These are phyloP conservation scores for Exophiala sideris DNA, from an alignment of 2,329 filamentous ascomycete species.

Conservation along the genomic window DNA sequence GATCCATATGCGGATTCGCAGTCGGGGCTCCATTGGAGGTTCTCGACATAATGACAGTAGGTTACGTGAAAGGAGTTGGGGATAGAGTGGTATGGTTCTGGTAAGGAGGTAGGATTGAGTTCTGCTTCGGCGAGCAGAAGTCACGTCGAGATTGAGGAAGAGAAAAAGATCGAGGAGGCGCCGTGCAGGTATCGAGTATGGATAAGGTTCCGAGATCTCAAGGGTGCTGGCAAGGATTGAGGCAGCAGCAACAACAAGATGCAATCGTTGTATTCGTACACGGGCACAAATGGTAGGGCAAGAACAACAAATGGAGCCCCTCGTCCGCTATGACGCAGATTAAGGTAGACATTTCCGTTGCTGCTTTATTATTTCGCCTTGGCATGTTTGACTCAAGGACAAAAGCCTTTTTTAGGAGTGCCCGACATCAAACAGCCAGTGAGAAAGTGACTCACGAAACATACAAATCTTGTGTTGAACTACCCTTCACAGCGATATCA, in stretches of 20 bases:
- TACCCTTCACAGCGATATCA: too few species aligned
- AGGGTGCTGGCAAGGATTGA: neutral
- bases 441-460: too few species aligned
- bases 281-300: neutral
- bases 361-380: too few species aligned
- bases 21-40: constrained; percentile 15
- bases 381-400: too few species aligned
- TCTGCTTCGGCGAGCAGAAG: neutral
- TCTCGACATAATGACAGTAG: constrained; percentile 20
- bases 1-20: constrained; percentile 42
- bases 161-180: neutral
- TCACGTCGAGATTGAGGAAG: neutral
- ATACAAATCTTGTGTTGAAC: too few species aligned
- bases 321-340: neutral
- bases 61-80: too few species aligned
- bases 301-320: constrained; percentile 1
- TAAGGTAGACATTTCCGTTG: neutral
- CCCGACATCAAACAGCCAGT: too few species aligned
- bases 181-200: neutral
- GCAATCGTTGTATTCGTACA: neutral
- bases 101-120: neutral
- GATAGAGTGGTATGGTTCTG: neutral
- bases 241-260: neutral
- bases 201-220: neutral
- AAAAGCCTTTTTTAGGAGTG: too few species aligned